phyloP scores from a whole-genome alignment of 805 yeast genomes.

The Geotrichum ghanense region DNA sequence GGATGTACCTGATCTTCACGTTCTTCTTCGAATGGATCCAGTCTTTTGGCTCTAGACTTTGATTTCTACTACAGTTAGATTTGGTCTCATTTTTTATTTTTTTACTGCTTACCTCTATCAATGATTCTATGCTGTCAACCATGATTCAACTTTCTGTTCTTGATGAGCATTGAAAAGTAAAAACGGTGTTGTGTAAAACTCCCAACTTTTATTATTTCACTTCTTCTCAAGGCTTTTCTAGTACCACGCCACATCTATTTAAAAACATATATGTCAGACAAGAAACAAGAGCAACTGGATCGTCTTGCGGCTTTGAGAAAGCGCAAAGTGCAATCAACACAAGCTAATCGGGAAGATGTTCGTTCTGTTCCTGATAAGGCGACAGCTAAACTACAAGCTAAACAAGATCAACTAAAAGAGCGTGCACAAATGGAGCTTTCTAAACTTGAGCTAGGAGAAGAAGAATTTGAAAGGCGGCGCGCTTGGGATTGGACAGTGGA shows the following conservation, averaged over 20 bases:
- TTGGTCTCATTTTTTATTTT: background rate
- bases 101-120: background rate
- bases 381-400: conserved; percentile 16
- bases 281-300: background rate
- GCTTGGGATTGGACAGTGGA: conserved; percentile 50
- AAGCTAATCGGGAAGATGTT: background rate
- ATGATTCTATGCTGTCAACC: background rate
- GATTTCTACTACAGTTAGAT: background rate
- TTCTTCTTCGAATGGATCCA: background rate
- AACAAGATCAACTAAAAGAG: conserved; percentile 24
- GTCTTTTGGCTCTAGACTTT: background rate
- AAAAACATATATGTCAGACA: background rate
- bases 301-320: background rate
- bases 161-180: background rate
- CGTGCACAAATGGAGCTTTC: conserved; percentile 31
- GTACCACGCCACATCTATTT: background rate
- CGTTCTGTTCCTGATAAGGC: background rate
- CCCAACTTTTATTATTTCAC: background rate
- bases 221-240: too few species aligned
- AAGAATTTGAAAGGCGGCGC: conserved; percentile 31
- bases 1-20: background rate
- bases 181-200: too few species aligned
- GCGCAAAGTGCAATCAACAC: background rate
- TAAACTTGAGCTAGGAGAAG: conserved; percentile 25
- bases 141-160: background rate